Evolutionary conservation across 768 basidiomycete species (phyloP).

Genomic region (Paxillus ammoniavirescens): DNA sequence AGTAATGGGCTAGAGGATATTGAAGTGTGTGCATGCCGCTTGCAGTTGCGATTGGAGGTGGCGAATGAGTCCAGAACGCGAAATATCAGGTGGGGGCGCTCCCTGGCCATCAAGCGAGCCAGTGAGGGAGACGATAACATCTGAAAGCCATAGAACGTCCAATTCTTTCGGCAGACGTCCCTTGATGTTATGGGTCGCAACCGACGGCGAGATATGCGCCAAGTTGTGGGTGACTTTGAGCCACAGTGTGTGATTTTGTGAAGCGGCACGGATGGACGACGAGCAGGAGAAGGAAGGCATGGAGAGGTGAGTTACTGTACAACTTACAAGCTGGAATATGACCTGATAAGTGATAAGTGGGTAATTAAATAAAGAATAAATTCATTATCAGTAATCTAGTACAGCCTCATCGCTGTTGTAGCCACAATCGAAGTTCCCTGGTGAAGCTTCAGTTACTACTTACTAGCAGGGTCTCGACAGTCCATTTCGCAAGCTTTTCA

Average conservation of each 20-base stretch:
- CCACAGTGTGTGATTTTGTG: constrained; percentile 42
- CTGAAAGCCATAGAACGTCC: constrained; percentile 50
- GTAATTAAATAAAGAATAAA: constrained; percentile 17
- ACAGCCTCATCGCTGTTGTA: constrained; percentile 26
- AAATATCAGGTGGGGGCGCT: constrained; percentile 40
- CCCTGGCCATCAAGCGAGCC: constrained; percentile 48
- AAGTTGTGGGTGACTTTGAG: constrained; percentile 49
- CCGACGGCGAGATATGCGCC: constrained; percentile 31
- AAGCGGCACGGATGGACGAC: constrained; percentile 41
- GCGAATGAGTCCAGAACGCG: constrained; percentile 46
- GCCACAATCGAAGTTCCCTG: constrained; percentile 16
- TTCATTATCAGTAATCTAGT: constrained; percentile 26
- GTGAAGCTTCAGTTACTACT: not conserved
- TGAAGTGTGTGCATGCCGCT: constrained; percentile 34
- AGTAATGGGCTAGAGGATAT: constrained; percentile 7
- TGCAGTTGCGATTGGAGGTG: constrained; percentile 52
- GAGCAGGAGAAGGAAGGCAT: constrained; percentile 34
- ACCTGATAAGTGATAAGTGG: constrained; percentile 1
- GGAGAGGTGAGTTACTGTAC: constrained; percentile 1
- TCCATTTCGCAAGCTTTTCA: constrained; percentile 5
- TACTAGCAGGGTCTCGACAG: not conserved
- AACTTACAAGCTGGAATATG: too few species aligned
- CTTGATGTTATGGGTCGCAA: constrained; percentile 29
- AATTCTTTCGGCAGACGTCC: constrained; percentile 36
- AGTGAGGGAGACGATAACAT: constrained; percentile 51